phyloP scores from a whole-genome alignment of 225 moss, liverwort and hornwort species.

The Marchantia paleacea region DNA sequence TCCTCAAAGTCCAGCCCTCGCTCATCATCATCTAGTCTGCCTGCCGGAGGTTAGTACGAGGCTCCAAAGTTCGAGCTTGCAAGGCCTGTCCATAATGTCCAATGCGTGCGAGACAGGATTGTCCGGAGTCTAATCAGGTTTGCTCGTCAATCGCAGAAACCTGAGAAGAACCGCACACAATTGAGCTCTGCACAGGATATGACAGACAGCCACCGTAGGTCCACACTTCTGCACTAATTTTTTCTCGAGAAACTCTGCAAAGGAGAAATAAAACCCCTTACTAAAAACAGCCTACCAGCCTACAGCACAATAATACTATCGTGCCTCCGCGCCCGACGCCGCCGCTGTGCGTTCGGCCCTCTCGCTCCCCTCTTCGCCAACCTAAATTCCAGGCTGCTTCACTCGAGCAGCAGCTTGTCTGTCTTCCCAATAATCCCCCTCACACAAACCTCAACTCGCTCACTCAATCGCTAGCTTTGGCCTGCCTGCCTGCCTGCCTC shows the following conservation, averaged over 20 bases:
- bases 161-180: conserved; percentile 24
- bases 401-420: conserved; percentile 16
- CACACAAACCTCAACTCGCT: conserved; percentile 25
- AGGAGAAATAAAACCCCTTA: conserved; percentile 11
- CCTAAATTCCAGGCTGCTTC: conserved; percentile 45
- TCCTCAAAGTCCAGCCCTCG: conserved; percentile 21
- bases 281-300: conserved; percentile 14
- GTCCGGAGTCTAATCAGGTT: conserved; percentile 23
- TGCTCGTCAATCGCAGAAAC: conserved; percentile 22
- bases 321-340: conserved; percentile 43
- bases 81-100: conserved; percentile 24
- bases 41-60: not conserved
- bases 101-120: not conserved
- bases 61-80: conserved; percentile 12
- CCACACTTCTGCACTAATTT: conserved; percentile 24
- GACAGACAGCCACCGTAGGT: conserved; percentile 22
- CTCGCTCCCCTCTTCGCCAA: conserved; percentile 28
- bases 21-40: conserved; percentile 18
- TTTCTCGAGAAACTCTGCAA: conserved; percentile 24
- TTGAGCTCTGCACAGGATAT: conserved; percentile 27
- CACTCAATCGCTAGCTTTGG: conserved; percentile 16
- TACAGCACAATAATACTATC: conserved; percentile 34
- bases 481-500: not conserved
- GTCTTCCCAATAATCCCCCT: conserved; percentile 23
- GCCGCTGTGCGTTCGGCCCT: conserved; percentile 31